These are phyloP conservation scores for Leccinum pachyderme DNA, from an alignment of 1,284 basidiomycete genomes.

Conservation along the genomic window DNA sequence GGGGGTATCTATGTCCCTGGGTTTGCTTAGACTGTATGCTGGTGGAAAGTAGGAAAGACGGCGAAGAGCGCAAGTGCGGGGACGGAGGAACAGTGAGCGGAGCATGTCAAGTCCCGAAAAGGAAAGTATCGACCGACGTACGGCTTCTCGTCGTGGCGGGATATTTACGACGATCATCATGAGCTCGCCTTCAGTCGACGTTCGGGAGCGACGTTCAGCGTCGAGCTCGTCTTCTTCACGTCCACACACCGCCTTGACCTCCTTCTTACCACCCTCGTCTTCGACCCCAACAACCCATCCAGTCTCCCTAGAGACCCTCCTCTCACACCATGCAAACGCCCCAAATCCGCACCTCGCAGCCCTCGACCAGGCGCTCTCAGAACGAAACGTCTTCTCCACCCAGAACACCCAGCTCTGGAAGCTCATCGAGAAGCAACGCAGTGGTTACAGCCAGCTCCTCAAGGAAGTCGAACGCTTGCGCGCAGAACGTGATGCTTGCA, in stretches of 20 bases:
- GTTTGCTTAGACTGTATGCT: not conserved
- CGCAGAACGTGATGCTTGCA: conserved; percentile 72
- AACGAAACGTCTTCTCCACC: conserved; percentile 73
- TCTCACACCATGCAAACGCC: conserved; percentile 49
- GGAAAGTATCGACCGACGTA: conserved; percentile 9
- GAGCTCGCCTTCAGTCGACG: conserved; percentile 12
- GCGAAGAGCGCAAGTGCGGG: conserved; percentile 10
- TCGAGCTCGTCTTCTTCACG: conserved; percentile 26
- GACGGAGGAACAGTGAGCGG: not conserved
- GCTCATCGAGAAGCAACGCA: conserved; percentile 83
- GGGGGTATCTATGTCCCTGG: conserved; percentile 4
- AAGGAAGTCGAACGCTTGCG: conserved; percentile 82
- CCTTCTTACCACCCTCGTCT: conserved; percentile 29
- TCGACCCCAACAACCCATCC: conserved; percentile 35
- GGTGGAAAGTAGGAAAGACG: conserved; percentile 11
- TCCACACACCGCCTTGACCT: conserved; percentile 20
- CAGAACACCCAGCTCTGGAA: conserved; percentile 93
- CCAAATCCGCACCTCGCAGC: conserved; percentile 62
- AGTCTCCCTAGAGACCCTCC: conserved; percentile 54
- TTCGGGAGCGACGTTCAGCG: conserved; percentile 30
- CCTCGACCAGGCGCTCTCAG: conserved; percentile 69
- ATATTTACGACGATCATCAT: not conserved
- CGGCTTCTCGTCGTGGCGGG: not conserved
- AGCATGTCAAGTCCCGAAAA: not conserved
- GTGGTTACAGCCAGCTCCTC: conserved; percentile 67